phyloP scores from a whole-genome alignment of 2,329 filamentous ascomycete species.

The Tolypocladium album region DNA sequence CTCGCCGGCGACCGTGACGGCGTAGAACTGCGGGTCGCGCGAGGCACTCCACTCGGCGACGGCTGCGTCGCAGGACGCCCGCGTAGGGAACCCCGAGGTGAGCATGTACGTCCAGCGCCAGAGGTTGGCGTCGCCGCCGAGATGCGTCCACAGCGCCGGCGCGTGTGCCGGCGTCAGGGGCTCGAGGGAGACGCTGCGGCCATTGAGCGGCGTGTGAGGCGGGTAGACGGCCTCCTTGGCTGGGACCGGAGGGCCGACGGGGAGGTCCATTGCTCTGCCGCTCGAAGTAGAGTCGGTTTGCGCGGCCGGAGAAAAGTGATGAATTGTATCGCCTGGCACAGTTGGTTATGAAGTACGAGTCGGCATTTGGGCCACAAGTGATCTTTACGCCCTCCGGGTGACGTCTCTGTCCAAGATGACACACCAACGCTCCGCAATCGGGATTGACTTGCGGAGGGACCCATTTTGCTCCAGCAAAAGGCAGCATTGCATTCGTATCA shows the following conservation, averaged over 20 bases:
- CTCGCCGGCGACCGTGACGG: slow-evolving; percentile 23
- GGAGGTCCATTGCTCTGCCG: background rate
- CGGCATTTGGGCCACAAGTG: background rate
- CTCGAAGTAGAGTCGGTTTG: background rate
- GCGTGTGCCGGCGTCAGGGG: slow-evolving; percentile 16
- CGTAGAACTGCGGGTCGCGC: slow-evolving; percentile 29
- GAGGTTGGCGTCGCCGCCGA: slow-evolving; percentile 19
- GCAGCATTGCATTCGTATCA: too few relatives aligned
- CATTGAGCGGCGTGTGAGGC: slow-evolving; percentile 12
- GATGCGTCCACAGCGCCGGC: slow-evolving; percentile 16
- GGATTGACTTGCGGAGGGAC: background rate
- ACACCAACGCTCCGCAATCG: background rate
- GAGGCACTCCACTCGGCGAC: slow-evolving; percentile 13
- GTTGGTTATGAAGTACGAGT: background rate
- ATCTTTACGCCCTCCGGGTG: background rate
- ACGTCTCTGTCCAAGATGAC: background rate
- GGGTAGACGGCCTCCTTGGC: background rate
- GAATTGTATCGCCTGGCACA: background rate
- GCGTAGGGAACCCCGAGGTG: slow-evolving; percentile 10
- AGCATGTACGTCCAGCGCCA: slow-evolving; percentile 24
- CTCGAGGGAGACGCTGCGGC: slow-evolving; percentile 19
- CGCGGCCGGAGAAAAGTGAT: too few relatives aligned
- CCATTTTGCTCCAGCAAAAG: background rate
- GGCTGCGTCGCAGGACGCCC: slow-evolving; percentile 8
- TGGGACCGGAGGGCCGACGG: background rate